Conservation (phyloP, 805 yeast genomes). For the Saccharomycopsis sp. region DNA sequence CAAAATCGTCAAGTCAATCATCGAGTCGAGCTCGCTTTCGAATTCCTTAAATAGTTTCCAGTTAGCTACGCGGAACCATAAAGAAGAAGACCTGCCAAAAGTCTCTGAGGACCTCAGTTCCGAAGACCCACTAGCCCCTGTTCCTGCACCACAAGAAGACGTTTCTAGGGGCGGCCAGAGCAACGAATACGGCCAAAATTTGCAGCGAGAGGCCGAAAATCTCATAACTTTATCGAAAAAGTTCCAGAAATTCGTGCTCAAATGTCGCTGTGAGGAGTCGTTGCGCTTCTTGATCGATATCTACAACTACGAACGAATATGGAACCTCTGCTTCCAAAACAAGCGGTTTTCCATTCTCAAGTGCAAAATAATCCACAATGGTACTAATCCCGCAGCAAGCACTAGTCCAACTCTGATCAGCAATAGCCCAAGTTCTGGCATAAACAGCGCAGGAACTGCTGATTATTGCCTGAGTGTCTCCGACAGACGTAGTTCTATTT, state of each 20-base stretch:
- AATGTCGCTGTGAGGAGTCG: conserved; percentile 14
- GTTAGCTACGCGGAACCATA: neutral
- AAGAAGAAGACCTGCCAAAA: neutral
- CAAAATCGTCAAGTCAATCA: neutral
- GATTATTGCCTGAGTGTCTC: neutral
- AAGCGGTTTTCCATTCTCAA: conserved; percentile 12
- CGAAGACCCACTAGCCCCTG: conserved; percentile 9
- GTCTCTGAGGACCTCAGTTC: neutral
- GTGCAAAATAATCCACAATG: conserved; percentile 6
- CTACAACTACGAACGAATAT: conserved; percentile 16
- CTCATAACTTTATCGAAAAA: conserved; percentile 3
- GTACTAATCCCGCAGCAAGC: neutral
- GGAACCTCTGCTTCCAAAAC: conserved; percentile 15
- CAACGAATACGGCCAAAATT: neutral
- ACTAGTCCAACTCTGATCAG: neutral
- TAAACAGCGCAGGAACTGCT: neutral
- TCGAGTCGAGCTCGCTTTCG: neutral
- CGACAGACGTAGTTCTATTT: neutral
- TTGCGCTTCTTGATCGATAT: conserved; percentile 15
- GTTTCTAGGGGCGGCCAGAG: neutral
- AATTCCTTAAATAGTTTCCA: neutral
- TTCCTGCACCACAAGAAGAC: neutral
- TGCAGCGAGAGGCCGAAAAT: conserved; percentile 7
- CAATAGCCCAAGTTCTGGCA: neutral
- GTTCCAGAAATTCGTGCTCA: conserved; percentile 10